Percentiles rank a stretch among this genome's conserved stretches.
Conservation (phyloP, 2,329 filamentous ascomycete genomes). For the Colletotrichum truncatum region DNA sequence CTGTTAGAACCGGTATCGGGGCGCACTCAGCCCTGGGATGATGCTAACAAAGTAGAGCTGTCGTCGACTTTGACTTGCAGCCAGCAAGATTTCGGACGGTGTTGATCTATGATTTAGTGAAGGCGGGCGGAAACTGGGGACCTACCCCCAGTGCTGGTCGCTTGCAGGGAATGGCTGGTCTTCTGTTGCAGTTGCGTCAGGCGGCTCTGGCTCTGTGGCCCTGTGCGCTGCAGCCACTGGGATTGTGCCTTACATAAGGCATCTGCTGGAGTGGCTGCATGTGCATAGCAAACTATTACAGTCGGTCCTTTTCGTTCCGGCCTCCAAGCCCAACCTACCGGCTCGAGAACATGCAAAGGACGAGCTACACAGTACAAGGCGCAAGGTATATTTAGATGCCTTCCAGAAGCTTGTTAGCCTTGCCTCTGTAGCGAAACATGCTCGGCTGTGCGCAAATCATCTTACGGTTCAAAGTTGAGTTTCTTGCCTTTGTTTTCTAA, state of each 20-base stretch:
- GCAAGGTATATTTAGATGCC: not conserved
- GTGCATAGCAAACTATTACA: no score
- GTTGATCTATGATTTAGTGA: conserved; percentile 19
- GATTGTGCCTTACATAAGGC: conserved; percentile 23
- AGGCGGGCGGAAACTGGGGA: conserved; percentile 19
- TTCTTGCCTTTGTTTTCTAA: no score
- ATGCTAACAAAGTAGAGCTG: conserved; percentile 8
- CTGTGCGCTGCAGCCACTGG: conserved; percentile 36
- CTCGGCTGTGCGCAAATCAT: no score
- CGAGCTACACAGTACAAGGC: no score
- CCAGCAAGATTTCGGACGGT: conserved; percentile 29
- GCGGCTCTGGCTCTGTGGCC: conserved; percentile 35
- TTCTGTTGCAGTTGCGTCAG: conserved; percentile 12
- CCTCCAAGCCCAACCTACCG: no score
- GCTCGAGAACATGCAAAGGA: no score
- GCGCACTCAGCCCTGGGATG: not conserved
- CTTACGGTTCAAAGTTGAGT: no score
- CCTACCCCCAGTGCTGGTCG: conserved; percentile 9
- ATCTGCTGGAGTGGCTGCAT: not conserved
- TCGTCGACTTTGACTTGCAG: conserved; percentile 32
- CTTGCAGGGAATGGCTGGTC: conserved; percentile 27
- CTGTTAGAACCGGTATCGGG: not conserved
- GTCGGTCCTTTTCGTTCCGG: no score
- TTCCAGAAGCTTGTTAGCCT: not conserved
- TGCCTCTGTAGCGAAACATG: no score